Conservation (phyloP, 2,329 filamentous ascomycete species). For the Sarocladium kiliense region DNA sequence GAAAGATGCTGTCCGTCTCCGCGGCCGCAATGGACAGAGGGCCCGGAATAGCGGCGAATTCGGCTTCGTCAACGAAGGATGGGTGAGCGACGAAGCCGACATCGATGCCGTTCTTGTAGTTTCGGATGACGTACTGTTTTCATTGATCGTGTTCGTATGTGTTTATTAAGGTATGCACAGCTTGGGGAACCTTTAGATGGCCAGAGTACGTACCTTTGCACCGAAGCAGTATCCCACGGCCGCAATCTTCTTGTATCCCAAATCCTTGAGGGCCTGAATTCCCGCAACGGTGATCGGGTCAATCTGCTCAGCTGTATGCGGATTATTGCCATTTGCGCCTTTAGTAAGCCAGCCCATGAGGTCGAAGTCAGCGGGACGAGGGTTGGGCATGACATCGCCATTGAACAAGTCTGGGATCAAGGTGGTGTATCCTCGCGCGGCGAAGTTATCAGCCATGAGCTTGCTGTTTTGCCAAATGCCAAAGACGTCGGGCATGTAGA, state of each 20-base stretch:
- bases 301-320: slow-evolving; percentile 26
- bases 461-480: slow-evolving; percentile 35
- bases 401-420: slow-evolving; percentile 33
- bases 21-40: slow-evolving; percentile 60
- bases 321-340: slow-evolving; percentile 43
- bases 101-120: slow-evolving; percentile 51
- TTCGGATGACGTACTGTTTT: slow-evolving; percentile 65
- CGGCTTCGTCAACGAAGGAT: slow-evolving; percentile 52
- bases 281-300: slow-evolving; percentile 28
- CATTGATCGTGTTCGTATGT: no score
- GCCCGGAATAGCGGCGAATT: slow-evolving; percentile 50
- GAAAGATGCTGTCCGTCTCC: slow-evolving; percentile 56
- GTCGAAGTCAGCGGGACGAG: slow-evolving; percentile 22
- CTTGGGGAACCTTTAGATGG: no score
- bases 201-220: slow-evolving; percentile 54
- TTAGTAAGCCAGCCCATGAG: slow-evolving; percentile 28
- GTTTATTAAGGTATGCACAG: no score
- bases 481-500: slow-evolving; percentile 32
- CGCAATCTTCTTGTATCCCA: slow-evolving; percentile 48
- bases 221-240: slow-evolving; percentile 63
- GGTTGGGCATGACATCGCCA: slow-evolving; percentile 25
- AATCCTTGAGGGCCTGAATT: slow-evolving; percentile 49
- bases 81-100: slow-evolving; percentile 62
- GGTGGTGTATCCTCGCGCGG: slow-evolving; percentile 32
- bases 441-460: slow-evolving; percentile 35